Percentiles rank a stretch among this genome's conserved stretches.
These are phyloP conservation scores for Cladosporium phlei DNA, from an alignment of 2,329 filamentous ascomycete species.

Conservation along the genomic window DNA sequence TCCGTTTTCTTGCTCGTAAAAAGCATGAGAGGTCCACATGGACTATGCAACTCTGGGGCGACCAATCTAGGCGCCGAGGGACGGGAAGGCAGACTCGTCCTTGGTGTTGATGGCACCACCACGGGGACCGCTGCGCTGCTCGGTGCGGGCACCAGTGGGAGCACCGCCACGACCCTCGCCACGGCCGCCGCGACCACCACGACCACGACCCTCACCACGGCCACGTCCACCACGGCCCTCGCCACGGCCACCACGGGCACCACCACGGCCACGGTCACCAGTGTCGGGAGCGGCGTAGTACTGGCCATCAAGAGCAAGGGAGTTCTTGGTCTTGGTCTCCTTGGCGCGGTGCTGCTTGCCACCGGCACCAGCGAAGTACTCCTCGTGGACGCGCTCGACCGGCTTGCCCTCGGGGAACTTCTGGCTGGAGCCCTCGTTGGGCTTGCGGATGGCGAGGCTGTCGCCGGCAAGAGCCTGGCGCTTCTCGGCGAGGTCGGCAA, in stretches of 20 bases:
- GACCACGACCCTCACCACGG: conserved; percentile 32
- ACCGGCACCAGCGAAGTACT: conserved; percentile 69
- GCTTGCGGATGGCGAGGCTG: conserved; percentile 69
- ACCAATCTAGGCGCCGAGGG: conserved; percentile 24
- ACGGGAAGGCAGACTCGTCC: conserved; percentile 32
- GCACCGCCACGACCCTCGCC: conserved; percentile 25
- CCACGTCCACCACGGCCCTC: conserved; percentile 32
- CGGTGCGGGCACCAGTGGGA: conserved; percentile 18
- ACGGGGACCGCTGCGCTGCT: conserved; percentile 20
- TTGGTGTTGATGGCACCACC: conserved; percentile 26
- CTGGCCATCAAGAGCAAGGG: conserved; percentile 79
- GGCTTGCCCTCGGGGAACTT: conserved; percentile 86
- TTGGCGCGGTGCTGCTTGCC: conserved; percentile 80
- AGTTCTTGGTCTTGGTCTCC: conserved; percentile 86
- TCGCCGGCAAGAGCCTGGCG: conserved; percentile 65
- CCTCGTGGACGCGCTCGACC: conserved; percentile 51
- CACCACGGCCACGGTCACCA: conserved; percentile 45
- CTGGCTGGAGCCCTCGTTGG: conserved; percentile 92
- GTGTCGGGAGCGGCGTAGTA: conserved; percentile 53
- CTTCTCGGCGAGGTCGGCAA: conserved; percentile 71
- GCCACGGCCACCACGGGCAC: conserved; percentile 44
- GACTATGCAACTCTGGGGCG: background rate
- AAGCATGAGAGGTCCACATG: conserved; percentile 2
- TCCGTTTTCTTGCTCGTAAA: background rate
- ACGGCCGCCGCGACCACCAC: conserved; percentile 23